Base-by-base conservation (phyloP, 2,329 filamentous ascomycete genomes). In the Didymella keratinophila region DNA sequence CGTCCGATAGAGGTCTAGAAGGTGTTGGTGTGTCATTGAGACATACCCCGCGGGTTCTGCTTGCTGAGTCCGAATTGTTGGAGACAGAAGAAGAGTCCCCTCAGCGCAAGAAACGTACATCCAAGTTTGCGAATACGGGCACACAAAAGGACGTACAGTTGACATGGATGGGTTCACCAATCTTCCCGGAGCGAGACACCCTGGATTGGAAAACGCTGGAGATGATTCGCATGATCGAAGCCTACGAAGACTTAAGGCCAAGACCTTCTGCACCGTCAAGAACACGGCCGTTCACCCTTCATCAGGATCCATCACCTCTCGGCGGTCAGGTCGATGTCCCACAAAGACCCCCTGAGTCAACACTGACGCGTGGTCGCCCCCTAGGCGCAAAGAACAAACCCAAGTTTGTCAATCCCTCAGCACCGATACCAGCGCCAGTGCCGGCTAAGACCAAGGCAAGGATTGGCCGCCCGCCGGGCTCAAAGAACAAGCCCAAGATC, bases 1-100 rank as follows among this genome's bases (percentile, higher is more conserved):
- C 89, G 2, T 84, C 85, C 53, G 81, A 87, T 52, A 80, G 82
- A 49, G 89, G 89, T 1, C 72, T 93, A 41, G 83, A 86, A 46
- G 88, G 87, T 5, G 64, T 78, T 20, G 75, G 76, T 8, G 76
- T 78, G 20, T 74, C 70, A 1, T 30, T 74, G 16, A 63, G 74
- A 23, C 71, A 78, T 44, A 71, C 68, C 2, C 70, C 70, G 21
- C 50, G 56, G n/a, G 53, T 45, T 27, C 45, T 70, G 9, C 39
- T 66, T 21, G 23, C 58, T 12, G 39, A 58, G 28, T 23, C 52
- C 4, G 60, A 65, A 25, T 43, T 59, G 11, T 18, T 55, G 30
- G 63, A 57, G 8, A 41, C 25, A n/a, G 60, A 58, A 37, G 58
- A 61, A 23, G 36, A 27, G 37, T 25, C 30, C 11, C 32, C 47